phyloP scores from a whole-genome alignment of 768 basidiomycete genomes.

The Leucocoprinus leucothites region DNA sequence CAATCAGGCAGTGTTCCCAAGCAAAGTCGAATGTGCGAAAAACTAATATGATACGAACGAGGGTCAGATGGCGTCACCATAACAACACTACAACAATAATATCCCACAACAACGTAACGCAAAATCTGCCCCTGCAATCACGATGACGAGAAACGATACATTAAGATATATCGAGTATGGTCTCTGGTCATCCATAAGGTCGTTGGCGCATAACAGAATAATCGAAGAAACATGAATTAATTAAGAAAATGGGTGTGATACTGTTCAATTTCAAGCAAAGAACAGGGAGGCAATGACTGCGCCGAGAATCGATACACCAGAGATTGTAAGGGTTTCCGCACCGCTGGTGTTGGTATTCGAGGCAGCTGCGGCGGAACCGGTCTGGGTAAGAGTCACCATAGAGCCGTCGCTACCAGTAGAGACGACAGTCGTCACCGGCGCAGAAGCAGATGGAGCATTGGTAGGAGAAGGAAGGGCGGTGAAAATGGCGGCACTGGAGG shows the following conservation, averaged over 20 bases:
- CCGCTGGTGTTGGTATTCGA: slow-evolving; percentile 12
- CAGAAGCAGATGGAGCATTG: background rate
- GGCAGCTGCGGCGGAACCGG: background rate
- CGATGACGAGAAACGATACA: too few species aligned
- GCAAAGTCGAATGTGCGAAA: background rate
- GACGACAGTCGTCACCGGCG: background rate
- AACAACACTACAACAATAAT: background rate
- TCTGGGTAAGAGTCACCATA: background rate
- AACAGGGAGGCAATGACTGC: slow-evolving; percentile 19
- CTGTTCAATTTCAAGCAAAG: slow-evolving; percentile 11
- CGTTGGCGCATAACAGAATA: background rate
- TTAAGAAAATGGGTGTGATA: background rate
- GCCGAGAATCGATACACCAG: slow-evolving; percentile 19
- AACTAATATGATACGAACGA: background rate
- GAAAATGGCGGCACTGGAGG: slow-evolving; percentile 27
- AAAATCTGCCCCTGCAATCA: background rate
- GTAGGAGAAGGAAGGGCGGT: slow-evolving; percentile 14
- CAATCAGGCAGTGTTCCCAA: background rate
- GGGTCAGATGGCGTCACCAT: background rate
- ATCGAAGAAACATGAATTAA: background rate
- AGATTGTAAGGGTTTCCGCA: slow-evolving; percentile 20
- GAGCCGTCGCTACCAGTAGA: background rate
- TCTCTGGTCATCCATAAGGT: too few species aligned
- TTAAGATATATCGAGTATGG: too few species aligned
- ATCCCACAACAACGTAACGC: background rate